Base-by-base conservation (phyloP, 2,329 filamentous ascomycete species). In the Calonectria montana region DNA sequence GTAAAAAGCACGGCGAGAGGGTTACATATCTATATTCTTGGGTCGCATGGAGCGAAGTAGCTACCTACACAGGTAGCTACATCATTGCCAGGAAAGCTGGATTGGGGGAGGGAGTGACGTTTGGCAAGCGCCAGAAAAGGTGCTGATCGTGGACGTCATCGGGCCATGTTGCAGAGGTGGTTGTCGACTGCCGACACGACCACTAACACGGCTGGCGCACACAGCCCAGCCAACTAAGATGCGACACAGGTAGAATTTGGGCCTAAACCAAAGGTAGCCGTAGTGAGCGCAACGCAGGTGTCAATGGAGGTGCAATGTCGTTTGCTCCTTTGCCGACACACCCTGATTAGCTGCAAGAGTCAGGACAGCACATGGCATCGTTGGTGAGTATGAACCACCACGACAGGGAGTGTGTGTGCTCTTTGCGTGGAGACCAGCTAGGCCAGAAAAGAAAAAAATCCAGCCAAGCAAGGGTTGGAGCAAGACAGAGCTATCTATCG, bases 141-240 rank as follows among this genome's bases (percentile, higher is more conserved):
- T 57, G 68, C 59, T 78, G 77, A 79, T 80, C 78, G 74, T 79
- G 75, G 80, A 82, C 82, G 82, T 83, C 82, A 83, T 83, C 73
- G 67, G 21, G 71, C 50, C 71, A 74, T 73, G 74, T 72, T 62
- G 66, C 67, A 68, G 53, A 70, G 31, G 45, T 47, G 50, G 29
- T 35, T 39, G 47, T 45, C 53, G 43, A 62, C 63, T 61, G 50
- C 63, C 43, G 45, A 35, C 55, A 21, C 41, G 12, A 48, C 29
- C 27, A 62, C 41, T 43, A 47, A 63, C 43, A 45, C 45, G 41
- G 3, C 10, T 59, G 53, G 53, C 53, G 53, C 53, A 23, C 31
- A 23, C 31, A 21, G 13, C 5, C 53, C 35, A 39, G 35, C 53
- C 53, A 59, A 59, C 53, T 39, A 39, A 48, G 43, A 35, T 64